Evolutionary conservation across 176 grass and related monocot genomes (phyloP).

Genomic region (Paspalum vaginatum): DNA sequence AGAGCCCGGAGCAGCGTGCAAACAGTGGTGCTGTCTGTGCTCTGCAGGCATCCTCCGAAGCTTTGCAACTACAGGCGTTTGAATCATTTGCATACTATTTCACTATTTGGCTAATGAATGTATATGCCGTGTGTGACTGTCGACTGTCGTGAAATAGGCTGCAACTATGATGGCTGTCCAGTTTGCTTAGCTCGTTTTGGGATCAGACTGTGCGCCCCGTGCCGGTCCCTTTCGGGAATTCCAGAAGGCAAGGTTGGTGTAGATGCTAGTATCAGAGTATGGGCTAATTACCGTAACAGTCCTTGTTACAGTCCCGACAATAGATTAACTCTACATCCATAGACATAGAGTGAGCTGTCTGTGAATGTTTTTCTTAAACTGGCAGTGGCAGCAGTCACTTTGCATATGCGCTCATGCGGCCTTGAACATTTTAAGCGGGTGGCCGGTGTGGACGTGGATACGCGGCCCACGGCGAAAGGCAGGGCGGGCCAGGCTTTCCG

Average conservation of each 20-base stretch:
- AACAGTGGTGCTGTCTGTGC: background rate
- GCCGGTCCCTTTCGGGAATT: conserved; percentile 22
- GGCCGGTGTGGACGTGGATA: background rate
- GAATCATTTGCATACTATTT: conserved; percentile 38
- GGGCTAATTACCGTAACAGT: background rate
- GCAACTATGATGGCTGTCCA: background rate
- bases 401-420: background rate
- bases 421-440: background rate
- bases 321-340: conserved; percentile 23
- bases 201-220: background rate
- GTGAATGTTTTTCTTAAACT: background rate
- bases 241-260: conserved; percentile 7
- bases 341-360: background rate
- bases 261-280: background rate
- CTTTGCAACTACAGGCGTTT: conserved; percentile 18
- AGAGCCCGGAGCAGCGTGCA: background rate
- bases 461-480: conserved; percentile 34
- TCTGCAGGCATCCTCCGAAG: conserved; percentile 8
- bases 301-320: background rate
- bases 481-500: conserved; percentile 23
- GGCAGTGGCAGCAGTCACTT: background rate
- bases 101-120: conserved; percentile 1
- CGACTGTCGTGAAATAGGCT: conserved; percentile 23
- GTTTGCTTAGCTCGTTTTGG: conserved; percentile 15
- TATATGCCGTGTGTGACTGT: background rate